Conservation (phyloP, 192 early-diverging fungal species). For the Backusella morwellensis region DNA sequence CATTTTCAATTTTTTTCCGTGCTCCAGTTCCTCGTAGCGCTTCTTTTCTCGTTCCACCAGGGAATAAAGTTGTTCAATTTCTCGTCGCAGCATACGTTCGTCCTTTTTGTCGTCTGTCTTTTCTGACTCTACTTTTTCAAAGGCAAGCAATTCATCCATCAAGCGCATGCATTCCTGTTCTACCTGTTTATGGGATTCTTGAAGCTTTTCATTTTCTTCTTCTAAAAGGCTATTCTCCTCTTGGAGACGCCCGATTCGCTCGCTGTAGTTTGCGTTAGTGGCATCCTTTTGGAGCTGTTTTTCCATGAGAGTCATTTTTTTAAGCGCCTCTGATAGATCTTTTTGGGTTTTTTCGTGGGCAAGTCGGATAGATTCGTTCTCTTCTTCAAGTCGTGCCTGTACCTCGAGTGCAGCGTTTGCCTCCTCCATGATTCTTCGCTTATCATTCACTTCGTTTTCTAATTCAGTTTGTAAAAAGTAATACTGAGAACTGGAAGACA, state of each 20-base stretch:
- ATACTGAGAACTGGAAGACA: constrained; percentile 1
- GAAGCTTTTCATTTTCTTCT: constrained; percentile 49
- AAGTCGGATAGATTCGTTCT: constrained; percentile 10
- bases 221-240: constrained; percentile 41
- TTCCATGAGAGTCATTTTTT: constrained; percentile 5
- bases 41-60: constrained; percentile 52
- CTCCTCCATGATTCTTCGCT: constrained; percentile 26
- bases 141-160: constrained; percentile 71
- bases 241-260: neutral
- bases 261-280: neutral
- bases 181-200: constrained; percentile 60
- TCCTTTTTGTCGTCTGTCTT: neutral
- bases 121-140: constrained; percentile 42
- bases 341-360: constrained; percentile 6
- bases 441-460: constrained; percentile 24
- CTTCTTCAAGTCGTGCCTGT: constrained; percentile 17
- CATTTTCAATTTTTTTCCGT: constrained; percentile 59
- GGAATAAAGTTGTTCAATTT: constrained; percentile 9
- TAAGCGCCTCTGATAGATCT: neutral
- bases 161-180: constrained; percentile 73
- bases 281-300: neutral
- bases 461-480: constrained; percentile 15
- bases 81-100: neutral
- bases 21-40: constrained; percentile 56
- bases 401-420: constrained; percentile 12